phyloP scores from a whole-genome alignment of 768 basidiomycete genomes.

The Artomyces pyxidatus region DNA sequence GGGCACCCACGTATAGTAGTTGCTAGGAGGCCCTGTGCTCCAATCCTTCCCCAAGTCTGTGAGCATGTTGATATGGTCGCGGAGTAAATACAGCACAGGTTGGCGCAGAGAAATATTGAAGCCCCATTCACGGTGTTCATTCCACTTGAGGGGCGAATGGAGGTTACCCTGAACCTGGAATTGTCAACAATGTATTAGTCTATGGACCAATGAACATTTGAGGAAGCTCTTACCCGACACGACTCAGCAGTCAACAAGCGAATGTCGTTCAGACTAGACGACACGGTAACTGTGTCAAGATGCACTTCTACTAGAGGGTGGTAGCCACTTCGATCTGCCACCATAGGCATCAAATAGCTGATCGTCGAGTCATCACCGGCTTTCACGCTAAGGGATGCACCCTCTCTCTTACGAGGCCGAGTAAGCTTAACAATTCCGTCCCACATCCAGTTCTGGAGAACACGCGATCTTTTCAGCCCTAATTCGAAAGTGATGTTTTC shows the following conservation, averaged over 20 bases:
- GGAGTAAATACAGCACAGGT: conserved; percentile 69
- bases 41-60: conserved; percentile 91
- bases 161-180: conserved; percentile 60
- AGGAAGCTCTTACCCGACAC: conserved; percentile 55
- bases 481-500: too few relatives aligned
- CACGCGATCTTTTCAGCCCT: too few relatives aligned
- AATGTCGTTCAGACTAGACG: conserved; percentile 86
- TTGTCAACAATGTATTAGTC: conserved; percentile 5
- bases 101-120: conserved; percentile 65
- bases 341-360: conserved; percentile 78
- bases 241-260: conserved; percentile 69
- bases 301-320: conserved; percentile 75
- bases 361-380: conserved; percentile 81
- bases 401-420: conserved; percentile 49
- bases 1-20: conserved; percentile 79
- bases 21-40: conserved; percentile 72
- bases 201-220: background rate
- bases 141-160: conserved; percentile 79
- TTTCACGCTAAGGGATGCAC: conserved; percentile 63
- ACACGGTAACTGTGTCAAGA: conserved; percentile 67
- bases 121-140: conserved; percentile 70
- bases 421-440: conserved; percentile 51
- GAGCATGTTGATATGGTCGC: conserved; percentile 93
- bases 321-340: conserved; percentile 66
- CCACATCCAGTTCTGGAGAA: conserved; percentile 91